Percentiles rank a stretch among this genome's conserved stretches.
Evolutionary conservation across 129 eudicot genomes (phyloP).

Genomic region (Lactuca saligna): DNA sequence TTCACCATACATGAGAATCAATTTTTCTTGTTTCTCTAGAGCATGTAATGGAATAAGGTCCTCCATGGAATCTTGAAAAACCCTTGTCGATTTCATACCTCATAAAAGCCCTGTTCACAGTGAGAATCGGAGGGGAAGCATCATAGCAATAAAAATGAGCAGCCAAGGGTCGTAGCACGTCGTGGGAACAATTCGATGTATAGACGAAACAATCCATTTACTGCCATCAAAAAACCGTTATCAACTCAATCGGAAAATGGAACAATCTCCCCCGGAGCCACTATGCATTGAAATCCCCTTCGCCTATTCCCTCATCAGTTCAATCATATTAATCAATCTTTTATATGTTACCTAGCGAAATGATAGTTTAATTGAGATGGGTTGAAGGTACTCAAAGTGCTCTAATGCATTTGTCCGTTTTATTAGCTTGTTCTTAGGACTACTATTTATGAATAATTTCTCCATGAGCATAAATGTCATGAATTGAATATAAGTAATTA

Average conservation of each 20-base stretch:
- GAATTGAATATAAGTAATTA: too few species aligned
- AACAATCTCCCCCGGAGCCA: conserved; percentile 28
- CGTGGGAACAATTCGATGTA: conserved; percentile 44
- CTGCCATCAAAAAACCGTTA: conserved; percentile 37
- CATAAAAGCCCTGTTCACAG: conserved; percentile 10
- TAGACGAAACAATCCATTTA: conserved; percentile 46
- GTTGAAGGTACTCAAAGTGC: not conserved
- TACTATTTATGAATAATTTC: not conserved
- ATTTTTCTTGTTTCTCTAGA: too few species aligned
- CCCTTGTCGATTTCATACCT: not conserved
- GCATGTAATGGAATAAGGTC: too few species aligned
- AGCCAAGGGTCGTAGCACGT: conserved; percentile 47
- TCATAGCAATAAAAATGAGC: conserved; percentile 41
- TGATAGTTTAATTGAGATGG: not conserved
- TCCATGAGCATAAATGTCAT: not conserved
- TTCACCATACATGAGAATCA: too few species aligned
- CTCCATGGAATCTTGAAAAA: not conserved
- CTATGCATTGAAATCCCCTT: conserved; percentile 45
- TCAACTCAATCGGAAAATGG: conserved; percentile 62
- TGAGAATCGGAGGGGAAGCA: not conserved
- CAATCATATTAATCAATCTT: not conserved
- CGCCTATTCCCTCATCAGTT: conserved; percentile 52
- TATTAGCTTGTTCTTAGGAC: not conserved
- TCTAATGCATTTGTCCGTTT: not conserved
- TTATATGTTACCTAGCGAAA: not conserved